These are phyloP conservation scores for Beauveria bassiana DNA, from an alignment of 2,329 filamentous ascomycete genomes.

Conservation along the genomic window DNA sequence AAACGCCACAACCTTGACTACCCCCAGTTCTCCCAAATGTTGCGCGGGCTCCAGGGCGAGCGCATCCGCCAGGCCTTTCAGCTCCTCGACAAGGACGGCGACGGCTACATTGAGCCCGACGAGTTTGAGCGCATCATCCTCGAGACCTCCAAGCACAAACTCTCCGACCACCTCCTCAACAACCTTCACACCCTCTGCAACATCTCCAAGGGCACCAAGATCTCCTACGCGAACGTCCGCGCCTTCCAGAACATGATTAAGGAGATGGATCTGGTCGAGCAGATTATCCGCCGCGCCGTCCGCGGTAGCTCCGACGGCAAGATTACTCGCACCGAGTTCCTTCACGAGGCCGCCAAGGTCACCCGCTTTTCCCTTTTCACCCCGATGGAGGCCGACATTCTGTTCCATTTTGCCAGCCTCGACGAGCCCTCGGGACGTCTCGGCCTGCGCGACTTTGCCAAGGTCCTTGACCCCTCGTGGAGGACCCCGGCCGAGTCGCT, in stretches of 20 bases:
- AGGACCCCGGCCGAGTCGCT: constrained; percentile 51
- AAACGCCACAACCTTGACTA: constrained; percentile 90
- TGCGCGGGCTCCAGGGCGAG: constrained; percentile 92
- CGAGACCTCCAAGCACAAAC: constrained; percentile 89
- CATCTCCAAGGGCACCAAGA: constrained; percentile 83
- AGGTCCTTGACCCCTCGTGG: constrained; percentile 93
- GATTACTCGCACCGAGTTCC: constrained; percentile 88
- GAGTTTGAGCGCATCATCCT: constrained; percentile 96
- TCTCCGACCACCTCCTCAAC: constrained; percentile 89
- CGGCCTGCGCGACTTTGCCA: constrained; percentile 76
- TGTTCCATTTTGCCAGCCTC: constrained; percentile 95
- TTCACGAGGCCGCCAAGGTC: constrained; percentile 85
- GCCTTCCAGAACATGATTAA: constrained; percentile 97
- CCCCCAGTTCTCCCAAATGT: constrained; percentile 95
- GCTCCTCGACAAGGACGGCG: constrained; percentile 79
- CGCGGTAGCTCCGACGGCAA: constrained; percentile 78
- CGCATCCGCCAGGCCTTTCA: constrained; percentile 93
- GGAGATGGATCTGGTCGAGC: constrained; percentile 95
- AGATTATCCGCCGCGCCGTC: constrained; percentile 83
- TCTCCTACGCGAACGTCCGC: constrained; percentile 94
- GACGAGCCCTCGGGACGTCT: constrained; percentile 84
- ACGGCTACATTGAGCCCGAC: constrained; percentile 91
- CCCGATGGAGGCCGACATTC: constrained; percentile 96
- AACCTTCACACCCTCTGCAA: constrained; percentile 92
- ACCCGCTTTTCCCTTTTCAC: constrained; percentile 95